These are phyloP conservation scores for Strobilomyces dryophilus DNA, from an alignment of 768 basidiomycete species.

Conservation along the genomic window DNA sequence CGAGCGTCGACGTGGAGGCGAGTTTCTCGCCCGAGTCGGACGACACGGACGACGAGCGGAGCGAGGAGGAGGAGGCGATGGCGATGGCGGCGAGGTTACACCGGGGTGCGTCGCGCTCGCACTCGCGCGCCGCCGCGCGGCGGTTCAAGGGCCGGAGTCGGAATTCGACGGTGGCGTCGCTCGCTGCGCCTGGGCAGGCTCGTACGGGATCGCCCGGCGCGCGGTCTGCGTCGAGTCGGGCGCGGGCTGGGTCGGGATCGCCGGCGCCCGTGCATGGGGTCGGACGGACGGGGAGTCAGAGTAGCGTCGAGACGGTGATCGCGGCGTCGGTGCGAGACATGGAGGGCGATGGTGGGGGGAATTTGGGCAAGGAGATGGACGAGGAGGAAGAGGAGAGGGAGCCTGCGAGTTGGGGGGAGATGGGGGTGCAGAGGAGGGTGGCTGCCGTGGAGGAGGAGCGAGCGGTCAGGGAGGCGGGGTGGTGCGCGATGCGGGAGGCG, in stretches of 20 bases:
- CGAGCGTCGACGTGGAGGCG: conserved; percentile 41
- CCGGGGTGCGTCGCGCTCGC: conserved; percentile 12
- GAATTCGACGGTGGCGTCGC: conserved; percentile 64
- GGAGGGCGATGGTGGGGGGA: conserved; percentile 23
- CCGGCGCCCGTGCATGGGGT: conserved; percentile 22
- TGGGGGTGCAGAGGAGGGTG: conserved; percentile 19
- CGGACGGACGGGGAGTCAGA: conserved; percentile 50
- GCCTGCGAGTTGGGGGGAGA: conserved; percentile 24
- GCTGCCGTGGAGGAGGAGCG: conserved; percentile 45
- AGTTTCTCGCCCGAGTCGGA: conserved; percentile 60
- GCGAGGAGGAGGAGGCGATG: conserved; percentile 20
- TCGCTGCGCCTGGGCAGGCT: conserved; percentile 36
- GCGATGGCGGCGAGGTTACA: neutral
- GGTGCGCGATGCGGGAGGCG: conserved; percentile 50
- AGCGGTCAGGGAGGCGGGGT: conserved; percentile 49
- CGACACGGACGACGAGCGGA: conserved; percentile 54
- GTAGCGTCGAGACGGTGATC: conserved; percentile 70
- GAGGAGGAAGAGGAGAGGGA: conserved; percentile 28
- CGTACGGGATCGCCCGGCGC: conserved; percentile 5
- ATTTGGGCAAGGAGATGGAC: conserved; percentile 20
- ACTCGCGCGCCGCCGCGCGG: conserved; percentile 16
- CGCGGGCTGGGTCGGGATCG: conserved; percentile 3
- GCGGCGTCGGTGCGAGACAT: conserved; percentile 45
- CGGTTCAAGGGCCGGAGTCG: conserved; percentile 44
- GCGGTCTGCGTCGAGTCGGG: conserved; percentile 11